Percentiles rank a stretch among this genome's conserved stretches.
Evolutionary conservation across 1,284 basidiomycete genomes (phyloP).

Genomic region (Golubevia pallescens): DNA sequence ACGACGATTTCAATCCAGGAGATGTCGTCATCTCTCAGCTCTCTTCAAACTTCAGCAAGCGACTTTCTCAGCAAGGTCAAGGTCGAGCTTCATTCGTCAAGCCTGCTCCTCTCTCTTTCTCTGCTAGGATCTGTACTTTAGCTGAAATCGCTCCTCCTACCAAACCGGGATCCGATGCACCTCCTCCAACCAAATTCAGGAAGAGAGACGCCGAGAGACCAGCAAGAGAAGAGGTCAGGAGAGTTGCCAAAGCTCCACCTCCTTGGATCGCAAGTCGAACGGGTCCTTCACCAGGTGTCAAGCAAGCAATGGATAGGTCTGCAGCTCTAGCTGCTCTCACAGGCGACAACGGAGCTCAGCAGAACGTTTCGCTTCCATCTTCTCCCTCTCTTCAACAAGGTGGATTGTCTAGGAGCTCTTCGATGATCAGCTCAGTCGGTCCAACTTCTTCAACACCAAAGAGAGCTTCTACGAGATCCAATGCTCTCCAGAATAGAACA

Average conservation of each 20-base stretch:
- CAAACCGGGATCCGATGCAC: conserved; percentile 14
- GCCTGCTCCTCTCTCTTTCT: conserved; percentile 15
- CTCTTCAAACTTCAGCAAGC: conserved; percentile 1
- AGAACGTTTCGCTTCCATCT: background rate
- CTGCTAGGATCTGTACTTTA: conserved; percentile 22
- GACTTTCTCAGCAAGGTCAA: background rate
- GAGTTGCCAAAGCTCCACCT: conserved; percentile 13
- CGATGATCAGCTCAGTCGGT: background rate
- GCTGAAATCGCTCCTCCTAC: conserved; percentile 24
- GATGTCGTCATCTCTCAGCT: conserved; percentile 16
- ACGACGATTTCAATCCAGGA: conserved; percentile 18
- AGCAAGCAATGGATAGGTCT: background rate
- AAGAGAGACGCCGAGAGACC: conserved; percentile 11
- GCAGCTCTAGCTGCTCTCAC: background rate
- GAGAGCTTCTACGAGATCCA: conserved; percentile 9
- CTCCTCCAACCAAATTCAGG: conserved; percentile 14
- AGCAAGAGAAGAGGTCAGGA: background rate
- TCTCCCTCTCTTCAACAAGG: background rate
- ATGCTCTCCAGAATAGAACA: conserved; percentile 1
- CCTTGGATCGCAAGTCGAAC: conserved; percentile 29
- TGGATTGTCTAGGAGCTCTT: conserved; percentile 1
- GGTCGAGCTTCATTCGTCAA: background rate
- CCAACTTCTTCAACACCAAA: background rate
- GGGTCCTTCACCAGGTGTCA: background rate
- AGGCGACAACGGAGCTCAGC: background rate